phyloP scores from a whole-genome alignment of 2,329 filamentous ascomycete genomes.

The Tolypocladium tundrense region DNA sequence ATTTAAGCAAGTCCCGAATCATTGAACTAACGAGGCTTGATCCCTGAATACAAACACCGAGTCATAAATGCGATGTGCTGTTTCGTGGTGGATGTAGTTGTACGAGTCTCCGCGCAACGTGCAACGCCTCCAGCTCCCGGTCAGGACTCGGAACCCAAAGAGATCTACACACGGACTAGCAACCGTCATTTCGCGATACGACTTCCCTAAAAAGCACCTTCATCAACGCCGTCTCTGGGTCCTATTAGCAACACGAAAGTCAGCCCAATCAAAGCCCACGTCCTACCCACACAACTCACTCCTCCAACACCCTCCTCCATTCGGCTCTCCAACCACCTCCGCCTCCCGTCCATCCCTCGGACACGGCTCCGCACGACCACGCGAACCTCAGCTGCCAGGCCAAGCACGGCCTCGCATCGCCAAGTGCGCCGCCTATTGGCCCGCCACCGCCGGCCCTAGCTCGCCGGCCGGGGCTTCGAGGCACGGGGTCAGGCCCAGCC shows the following conservation, averaged over 20 bases:
- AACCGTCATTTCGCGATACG: not conserved
- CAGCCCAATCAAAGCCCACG: not conserved
- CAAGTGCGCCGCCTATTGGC: not conserved
- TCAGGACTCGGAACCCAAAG: not conserved
- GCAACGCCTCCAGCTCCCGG: no score
- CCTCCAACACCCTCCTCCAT: not conserved
- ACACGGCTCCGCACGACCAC: not conserved
- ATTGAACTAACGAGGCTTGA: no score
- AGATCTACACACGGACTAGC: not conserved
- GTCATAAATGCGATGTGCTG: no score
- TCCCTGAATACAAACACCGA: no score
- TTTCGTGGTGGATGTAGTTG: no score
- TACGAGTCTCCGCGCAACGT: no score
- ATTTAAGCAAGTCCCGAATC: no score
- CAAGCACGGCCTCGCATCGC: not conserved
- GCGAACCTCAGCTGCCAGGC: not conserved
- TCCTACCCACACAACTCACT: not conserved
- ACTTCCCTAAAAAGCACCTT: not conserved
- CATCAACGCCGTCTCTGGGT: not conserved
- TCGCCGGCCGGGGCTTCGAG: not conserved
- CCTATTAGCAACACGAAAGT: not conserved
- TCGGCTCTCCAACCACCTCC: not conserved
- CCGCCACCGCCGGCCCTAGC: not conserved
- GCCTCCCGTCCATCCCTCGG: not conserved
- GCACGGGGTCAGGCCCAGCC: not conserved